Evolutionary conservation across 23 red algal species (phyloP), one percentile per base, ranked within the genome.

Genomic region (Pyropia yezoensis): DNA sequence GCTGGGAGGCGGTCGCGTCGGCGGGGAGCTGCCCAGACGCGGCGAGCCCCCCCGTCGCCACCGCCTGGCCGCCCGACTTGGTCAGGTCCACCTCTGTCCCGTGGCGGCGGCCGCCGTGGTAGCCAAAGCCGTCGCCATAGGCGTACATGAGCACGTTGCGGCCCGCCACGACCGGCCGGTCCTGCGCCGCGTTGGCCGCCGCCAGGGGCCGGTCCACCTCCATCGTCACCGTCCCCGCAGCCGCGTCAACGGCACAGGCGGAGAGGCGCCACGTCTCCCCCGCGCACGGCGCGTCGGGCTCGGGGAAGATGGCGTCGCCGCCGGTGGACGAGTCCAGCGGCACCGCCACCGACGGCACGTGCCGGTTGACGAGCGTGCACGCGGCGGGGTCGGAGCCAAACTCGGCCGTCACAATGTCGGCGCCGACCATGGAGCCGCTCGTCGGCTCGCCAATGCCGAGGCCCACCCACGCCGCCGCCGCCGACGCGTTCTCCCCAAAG

Each of bases 381-480:
- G 23, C 6, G 23, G 30, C 49, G 0, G 47, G 23, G 30, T 49
- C 22, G 6, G 39, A 12, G n/a, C n/a, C n/a, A 52, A 83, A 83
- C 57, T 83, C 67, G 51, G 78, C 78, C 23, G 78, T 83, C 24
- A 83, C 78, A 26, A 83, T 45, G 19, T 83, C 78, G 18, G 67
- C 78, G 16, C 78, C 78, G 52, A 83, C 55, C 78, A 83, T 83
- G 54, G 61, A 68, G 19, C 78, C 78, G 33, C 54, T 53, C 34
- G 67, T 64, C 14, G 78, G 67, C 51, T 83, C 78, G 8, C 59
- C 63, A 30, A 83, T 28, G 17, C 78, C 78, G 11, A 83, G 16
- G 47, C 78, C 78, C 18, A 73, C 21, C 78, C 78, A 83, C 27
- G 54, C 67, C 19, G 67, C 50, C 0, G 67, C 33, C 20, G 54